phyloP scores from a whole-genome alignment of 2,329 filamentous ascomycete genomes.

The Lachnellula cervina region DNA sequence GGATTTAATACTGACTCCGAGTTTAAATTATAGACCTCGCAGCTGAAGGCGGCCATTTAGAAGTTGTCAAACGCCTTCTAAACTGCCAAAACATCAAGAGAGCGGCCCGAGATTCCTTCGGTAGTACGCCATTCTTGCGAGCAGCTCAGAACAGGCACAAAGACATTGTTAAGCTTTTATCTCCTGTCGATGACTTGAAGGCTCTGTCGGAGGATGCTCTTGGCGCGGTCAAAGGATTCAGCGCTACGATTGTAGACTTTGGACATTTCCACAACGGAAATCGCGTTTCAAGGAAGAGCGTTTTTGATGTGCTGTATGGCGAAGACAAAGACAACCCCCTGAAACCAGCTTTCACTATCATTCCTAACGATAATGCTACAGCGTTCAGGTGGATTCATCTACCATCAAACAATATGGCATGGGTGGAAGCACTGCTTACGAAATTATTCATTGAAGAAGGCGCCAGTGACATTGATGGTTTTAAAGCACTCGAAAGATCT shows the following conservation, averaged over 20 bases:
- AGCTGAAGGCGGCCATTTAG: slow-evolving; percentile 21
- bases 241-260: slow-evolving; percentile 24
- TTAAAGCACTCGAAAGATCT: slow-evolving; percentile 24
- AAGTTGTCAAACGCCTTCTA: slow-evolving; percentile 19
- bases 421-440: slow-evolving; percentile 25
- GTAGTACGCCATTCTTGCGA: slow-evolving; percentile 24
- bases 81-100: slow-evolving; percentile 18
- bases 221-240: slow-evolving; percentile 25
- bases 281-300: slow-evolving; percentile 13
- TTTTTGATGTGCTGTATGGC: slow-evolving; percentile 24
- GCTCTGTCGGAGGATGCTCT: slow-evolving; percentile 23
- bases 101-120: slow-evolving; percentile 20
- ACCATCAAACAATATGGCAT: slow-evolving; percentile 27
- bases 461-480: slow-evolving; percentile 24
- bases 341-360: slow-evolving; percentile 21
- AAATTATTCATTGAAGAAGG: slow-evolving; percentile 27
- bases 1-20: too few species aligned
- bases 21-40: slow-evolving; percentile 5
- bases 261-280: slow-evolving; percentile 24
- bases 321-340: slow-evolving; percentile 19
- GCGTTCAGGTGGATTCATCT: slow-evolving; percentile 26
- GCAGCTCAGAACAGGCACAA: slow-evolving; percentile 22
- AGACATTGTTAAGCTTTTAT: slow-evolving; percentile 22
- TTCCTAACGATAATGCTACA: slow-evolving; percentile 20
- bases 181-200: slow-evolving; percentile 21